Evolutionary conservation across 768 basidiomycete species (phyloP).

Genomic region (Trametes villosa): DNA sequence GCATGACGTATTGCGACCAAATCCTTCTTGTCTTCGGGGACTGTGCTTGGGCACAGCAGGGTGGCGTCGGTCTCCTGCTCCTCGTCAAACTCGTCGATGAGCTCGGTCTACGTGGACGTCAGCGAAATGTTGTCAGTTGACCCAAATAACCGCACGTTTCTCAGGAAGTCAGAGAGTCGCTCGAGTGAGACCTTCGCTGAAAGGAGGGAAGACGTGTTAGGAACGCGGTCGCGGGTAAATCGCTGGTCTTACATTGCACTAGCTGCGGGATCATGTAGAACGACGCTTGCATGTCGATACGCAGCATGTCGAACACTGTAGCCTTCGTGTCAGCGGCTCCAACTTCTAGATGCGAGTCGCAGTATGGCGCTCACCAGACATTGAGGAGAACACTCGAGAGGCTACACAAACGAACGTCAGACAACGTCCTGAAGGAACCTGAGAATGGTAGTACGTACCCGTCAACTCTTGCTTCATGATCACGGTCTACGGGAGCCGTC

Average conservation of each 20-base stretch:
- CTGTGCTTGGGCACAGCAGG: background rate
- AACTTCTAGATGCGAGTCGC: too few relatives aligned
- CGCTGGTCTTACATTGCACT: background rate
- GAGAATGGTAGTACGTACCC: constrained; percentile 15
- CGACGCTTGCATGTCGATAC: constrained; percentile 2
- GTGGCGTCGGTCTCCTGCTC: background rate
- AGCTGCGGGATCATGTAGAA: constrained; percentile 12
- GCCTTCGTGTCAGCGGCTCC: background rate
- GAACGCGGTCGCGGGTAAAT: background rate
- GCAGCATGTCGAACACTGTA: constrained; percentile 23
- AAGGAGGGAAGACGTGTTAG: background rate
- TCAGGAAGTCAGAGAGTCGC: constrained; percentile 45
- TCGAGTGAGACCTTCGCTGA: constrained; percentile 43
- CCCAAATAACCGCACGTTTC: constrained; percentile 24
- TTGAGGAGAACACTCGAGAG: constrained; percentile 22
- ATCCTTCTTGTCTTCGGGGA: constrained; percentile 9
- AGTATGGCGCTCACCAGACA: constrained; percentile 16
- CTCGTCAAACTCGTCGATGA: constrained; percentile 24
- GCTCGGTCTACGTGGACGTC: constrained; percentile 20
- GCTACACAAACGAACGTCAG: constrained; percentile 2
- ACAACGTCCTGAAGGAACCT: background rate
- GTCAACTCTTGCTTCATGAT: constrained; percentile 44
- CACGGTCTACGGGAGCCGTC: constrained; percentile 31
- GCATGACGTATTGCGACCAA: constrained; percentile 23
- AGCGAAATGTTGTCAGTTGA: background rate